Evolutionary conservation across 2,329 filamentous ascomycete genomes (phyloP).

Genomic region (Colletotrichum spaethianum): DNA sequence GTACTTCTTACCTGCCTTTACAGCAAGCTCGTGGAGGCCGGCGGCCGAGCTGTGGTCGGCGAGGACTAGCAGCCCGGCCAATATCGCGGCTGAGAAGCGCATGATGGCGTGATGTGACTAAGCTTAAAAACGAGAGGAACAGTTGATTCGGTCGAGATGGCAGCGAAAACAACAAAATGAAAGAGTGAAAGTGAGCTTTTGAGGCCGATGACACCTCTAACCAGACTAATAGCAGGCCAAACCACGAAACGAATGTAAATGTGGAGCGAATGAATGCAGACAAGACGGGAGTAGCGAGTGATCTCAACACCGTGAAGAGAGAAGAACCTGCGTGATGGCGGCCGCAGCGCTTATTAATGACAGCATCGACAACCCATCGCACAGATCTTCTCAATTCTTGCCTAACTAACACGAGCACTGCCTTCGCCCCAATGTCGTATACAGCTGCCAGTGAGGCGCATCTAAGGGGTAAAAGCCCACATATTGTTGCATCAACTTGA

Average conservation of each 20-base stretch:
- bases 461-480: background rate
- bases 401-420: background rate
- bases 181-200: background rate
- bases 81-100: conserved; percentile 6
- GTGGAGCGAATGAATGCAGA: background rate
- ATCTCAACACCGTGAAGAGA: conserved; percentile 15
- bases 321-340: background rate
- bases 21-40: conserved; percentile 49
- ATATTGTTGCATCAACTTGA: background rate
- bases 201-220: background rate
- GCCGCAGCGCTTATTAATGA: background rate
- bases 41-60: conserved; percentile 40
- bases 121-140: background rate
- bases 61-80: conserved; percentile 12
- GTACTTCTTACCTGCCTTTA: conserved; percentile 58
- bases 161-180: background rate
- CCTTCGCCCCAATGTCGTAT: conserved; percentile 1
- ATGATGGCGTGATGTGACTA: background rate
- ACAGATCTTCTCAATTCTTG: background rate
- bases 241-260: background rate
- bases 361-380: background rate
- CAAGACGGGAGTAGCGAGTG: conserved; percentile 1
- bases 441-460: background rate
- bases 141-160: background rate
- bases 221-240: background rate